phyloP scores from a whole-genome alignment of 169 alveolate genomes.

The Plasmodium vivax region DNA sequence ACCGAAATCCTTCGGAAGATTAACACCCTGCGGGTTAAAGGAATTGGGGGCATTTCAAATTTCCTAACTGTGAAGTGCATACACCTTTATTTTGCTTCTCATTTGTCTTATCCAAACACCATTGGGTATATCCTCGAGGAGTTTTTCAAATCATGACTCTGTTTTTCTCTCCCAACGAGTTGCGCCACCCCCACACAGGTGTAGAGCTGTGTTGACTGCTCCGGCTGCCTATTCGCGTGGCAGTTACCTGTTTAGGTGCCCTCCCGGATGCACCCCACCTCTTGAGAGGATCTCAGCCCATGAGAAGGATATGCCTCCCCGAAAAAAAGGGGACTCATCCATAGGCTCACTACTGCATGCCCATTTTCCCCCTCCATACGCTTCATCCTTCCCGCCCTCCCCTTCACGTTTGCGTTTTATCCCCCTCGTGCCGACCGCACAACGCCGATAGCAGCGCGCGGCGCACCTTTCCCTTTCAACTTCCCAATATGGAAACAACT shows the following conservation, averaged over 20 bases:
- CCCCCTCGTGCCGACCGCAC: background rate
- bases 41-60: conserved; percentile 83
- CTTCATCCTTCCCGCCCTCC: background rate
- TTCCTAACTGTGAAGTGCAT: conserved; percentile 83
- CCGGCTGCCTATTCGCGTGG: too few relatives aligned
- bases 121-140: conserved; percentile 65
- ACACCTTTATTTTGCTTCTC: conserved; percentile 81
- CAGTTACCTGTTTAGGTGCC: too few relatives aligned
- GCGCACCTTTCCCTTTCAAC: background rate
- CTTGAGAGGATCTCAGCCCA: too few relatives aligned
- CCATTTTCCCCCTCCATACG: background rate
- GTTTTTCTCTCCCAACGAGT: background rate
- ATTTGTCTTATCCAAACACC: conserved; percentile 67
- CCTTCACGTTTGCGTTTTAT: background rate
- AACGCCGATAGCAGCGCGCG: background rate
- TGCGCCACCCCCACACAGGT: background rate
- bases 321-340: too few relatives aligned
- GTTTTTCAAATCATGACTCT: conserved; percentile 29
- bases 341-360: too few relatives aligned
- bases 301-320: too few relatives aligned
- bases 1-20: conserved; percentile 75
- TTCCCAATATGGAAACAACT: background rate
- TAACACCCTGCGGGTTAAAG: conserved; percentile 80
- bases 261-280: too few relatives aligned
- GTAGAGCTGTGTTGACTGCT: too few relatives aligned